Conservation (phyloP, 805 yeast species). For the Kazachstania psychrophila region DNA sequence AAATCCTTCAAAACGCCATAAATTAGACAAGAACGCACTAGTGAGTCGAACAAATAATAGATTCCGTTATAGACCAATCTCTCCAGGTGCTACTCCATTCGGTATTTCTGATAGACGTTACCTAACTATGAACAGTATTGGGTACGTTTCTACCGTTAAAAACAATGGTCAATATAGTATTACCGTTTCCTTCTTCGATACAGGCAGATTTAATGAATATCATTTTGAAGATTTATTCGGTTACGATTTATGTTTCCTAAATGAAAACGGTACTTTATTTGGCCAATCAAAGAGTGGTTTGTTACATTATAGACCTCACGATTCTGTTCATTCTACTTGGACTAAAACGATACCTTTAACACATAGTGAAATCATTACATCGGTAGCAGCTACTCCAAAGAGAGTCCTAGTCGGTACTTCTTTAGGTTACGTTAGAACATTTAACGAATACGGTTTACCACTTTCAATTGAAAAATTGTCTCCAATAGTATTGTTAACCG, state of each 20-base stretch:
- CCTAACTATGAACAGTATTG: constrained; percentile 68
- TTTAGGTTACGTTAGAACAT: constrained; percentile 62
- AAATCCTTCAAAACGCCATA: neutral
- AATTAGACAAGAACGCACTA: neutral
- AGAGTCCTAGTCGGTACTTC: constrained; percentile 63
- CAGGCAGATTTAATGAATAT: constrained; percentile 64
- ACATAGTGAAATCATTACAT: constrained; percentile 50
- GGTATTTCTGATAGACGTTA: constrained; percentile 54
- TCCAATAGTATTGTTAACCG: constrained; percentile 66
- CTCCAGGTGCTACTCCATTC: constrained; percentile 89
- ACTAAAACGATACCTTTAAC: constrained; percentile 47
- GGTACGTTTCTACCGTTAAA: constrained; percentile 72
- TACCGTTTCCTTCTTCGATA: constrained; percentile 83
- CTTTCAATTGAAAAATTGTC: constrained; percentile 56
- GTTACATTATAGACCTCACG: constrained; percentile 63
- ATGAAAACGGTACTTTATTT: constrained; percentile 54
- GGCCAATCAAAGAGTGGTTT: constrained; percentile 42
- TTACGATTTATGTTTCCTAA: constrained; percentile 69
- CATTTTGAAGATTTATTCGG: constrained; percentile 70
- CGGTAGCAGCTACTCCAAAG: constrained; percentile 56
- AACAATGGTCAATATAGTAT: constrained; percentile 52
- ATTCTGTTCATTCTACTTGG: constrained; percentile 59
- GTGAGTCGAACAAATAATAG: constrained; percentile 4
- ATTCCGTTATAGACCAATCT: constrained; percentile 49
- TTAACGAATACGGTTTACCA: constrained; percentile 66